Evolutionary conservation across 2,329 filamentous ascomycete genomes (phyloP), one percentile per base, ranked within the genome.

Genomic region (Aureobasidium sp.): DNA sequence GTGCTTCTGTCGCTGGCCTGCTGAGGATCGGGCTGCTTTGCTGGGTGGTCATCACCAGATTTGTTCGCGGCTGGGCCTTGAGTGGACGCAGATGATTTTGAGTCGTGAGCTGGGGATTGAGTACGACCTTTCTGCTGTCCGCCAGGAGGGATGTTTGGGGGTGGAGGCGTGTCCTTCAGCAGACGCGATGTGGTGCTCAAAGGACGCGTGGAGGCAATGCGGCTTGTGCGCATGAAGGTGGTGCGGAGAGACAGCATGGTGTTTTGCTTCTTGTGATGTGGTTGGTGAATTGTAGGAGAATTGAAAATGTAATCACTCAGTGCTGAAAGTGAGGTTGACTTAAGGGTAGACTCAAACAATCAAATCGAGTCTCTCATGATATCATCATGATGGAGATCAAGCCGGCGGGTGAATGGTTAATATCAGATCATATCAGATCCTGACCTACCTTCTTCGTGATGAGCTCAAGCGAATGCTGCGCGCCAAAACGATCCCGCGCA

Each of bases 11-110:
- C 68, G 5, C 71, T 71, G 64, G 71, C 59, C 20, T 64, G 61
- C 63, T 76, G 73, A 8, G 66, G 57, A 57, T 76, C 73, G 0
- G 73, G 73, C 56, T 75, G 73, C 62, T 75, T 75, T 0, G 73
- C 73, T 1, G 73, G 74, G 59, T 75, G 72, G 23, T 75, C 70
- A 41, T 71, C 69, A 1, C 71, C 71, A 10, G 37, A 67, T 63
- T 68, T 68, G 27, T 68, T 56, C 59, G 71, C 68, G 0, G 69
- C 64, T 5, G 59, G 48, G 61, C 72, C 68, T 0, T 71, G 62
- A 7, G 58, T 56, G 0, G 72, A 73, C 17, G 73, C 72, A 27
- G 63, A 70, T 2, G 72, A 74, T 55, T 74, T 70, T 13, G 47
- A 27, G 37, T 63, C 53, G 23, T 51, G 23, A 17, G 46, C 29